These are phyloP conservation scores for Pinus albicaulis DNA, from an alignment of 75 land plant species.

Conservation along the genomic window DNA sequence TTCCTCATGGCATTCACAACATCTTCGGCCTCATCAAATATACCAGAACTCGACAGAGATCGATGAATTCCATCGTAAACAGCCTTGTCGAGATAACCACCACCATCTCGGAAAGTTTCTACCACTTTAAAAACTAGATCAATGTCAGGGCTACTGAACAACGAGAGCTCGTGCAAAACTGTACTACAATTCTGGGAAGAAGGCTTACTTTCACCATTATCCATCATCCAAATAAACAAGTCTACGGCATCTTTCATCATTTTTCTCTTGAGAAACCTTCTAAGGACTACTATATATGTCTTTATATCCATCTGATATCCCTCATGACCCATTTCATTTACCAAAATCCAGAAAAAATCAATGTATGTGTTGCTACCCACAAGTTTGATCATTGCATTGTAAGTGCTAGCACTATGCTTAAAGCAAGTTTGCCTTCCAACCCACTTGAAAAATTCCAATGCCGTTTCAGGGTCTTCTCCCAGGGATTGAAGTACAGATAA, in stretches of 20 bases:
- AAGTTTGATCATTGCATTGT: slow-evolving; percentile 69
- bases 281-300: slow-evolving; percentile 69
- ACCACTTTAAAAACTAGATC: slow-evolving; percentile 47
- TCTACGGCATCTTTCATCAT: slow-evolving; percentile 74
- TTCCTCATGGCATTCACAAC: slow-evolving; percentile 48
- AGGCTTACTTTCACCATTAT: slow-evolving; percentile 40
- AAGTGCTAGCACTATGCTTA: slow-evolving; percentile 62
- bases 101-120: slow-evolving; percentile 41
- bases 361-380: slow-evolving; percentile 62
- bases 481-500: slow-evolving; percentile 30
- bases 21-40: slow-evolving; percentile 64
- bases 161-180: slow-evolving; percentile 35
- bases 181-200: slow-evolving; percentile 37
- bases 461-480: slow-evolving; percentile 40
- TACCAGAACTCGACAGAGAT: slow-evolving; percentile 37
- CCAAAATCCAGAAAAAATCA: slow-evolving; percentile 50
- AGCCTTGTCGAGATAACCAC: slow-evolving; percentile 39
- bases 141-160: slow-evolving; percentile 21
- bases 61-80: slow-evolving; percentile 58
- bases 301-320: slow-evolving; percentile 73
- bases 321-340: slow-evolving; percentile 63
- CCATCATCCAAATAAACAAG: slow-evolving; percentile 83
- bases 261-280: slow-evolving; percentile 61
- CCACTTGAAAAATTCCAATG: slow-evolving; percentile 84
- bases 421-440: slow-evolving; percentile 40